phyloP scores from a whole-genome alignment of 345 rosid species.

The Aegle marmelos region DNA sequence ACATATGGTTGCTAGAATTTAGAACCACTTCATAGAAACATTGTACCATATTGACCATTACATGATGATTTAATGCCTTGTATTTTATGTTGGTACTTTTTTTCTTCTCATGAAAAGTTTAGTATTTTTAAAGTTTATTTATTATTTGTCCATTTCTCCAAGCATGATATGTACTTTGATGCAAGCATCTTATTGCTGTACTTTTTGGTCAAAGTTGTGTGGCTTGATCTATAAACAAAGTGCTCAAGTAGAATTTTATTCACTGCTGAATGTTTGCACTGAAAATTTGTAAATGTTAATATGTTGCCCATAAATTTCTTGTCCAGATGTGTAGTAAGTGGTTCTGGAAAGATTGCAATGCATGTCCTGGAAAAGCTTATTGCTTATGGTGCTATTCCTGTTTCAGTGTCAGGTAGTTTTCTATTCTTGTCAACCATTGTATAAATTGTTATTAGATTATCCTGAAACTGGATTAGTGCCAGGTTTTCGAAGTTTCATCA shows the following conservation, averaged over 20 bases:
- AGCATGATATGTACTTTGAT: background rate
- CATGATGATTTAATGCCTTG: background rate
- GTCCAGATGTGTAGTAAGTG: conserved; percentile 89
- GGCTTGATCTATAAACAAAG: background rate
- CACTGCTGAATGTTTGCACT: background rate
- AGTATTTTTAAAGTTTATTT: background rate
- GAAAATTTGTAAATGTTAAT: conserved; percentile 9
- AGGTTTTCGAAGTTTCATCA: conserved; percentile 3
- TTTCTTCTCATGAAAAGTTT: background rate
- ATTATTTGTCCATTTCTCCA: background rate
- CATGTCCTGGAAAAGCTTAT: conserved; percentile 97
- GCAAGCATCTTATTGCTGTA: background rate
- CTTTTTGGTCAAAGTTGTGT: background rate
- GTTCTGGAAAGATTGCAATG: conserved; percentile 98
- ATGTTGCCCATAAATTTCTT: conserved; percentile 10
- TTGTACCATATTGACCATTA: background rate
- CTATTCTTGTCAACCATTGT: background rate
- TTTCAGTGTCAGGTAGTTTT: conserved; percentile 78
- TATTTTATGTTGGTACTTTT: background rate
- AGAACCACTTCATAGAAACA: background rate
- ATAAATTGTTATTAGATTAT: background rate
- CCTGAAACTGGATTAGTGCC: background rate
- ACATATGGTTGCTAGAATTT: background rate
- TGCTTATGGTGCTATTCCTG: conserved; percentile 91
- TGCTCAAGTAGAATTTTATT: background rate